Evolutionary conservation across 345 rosid genomes (phyloP), one percentile per base, ranked within the genome.

Genomic region (Eucalyptus sp.): DNA sequence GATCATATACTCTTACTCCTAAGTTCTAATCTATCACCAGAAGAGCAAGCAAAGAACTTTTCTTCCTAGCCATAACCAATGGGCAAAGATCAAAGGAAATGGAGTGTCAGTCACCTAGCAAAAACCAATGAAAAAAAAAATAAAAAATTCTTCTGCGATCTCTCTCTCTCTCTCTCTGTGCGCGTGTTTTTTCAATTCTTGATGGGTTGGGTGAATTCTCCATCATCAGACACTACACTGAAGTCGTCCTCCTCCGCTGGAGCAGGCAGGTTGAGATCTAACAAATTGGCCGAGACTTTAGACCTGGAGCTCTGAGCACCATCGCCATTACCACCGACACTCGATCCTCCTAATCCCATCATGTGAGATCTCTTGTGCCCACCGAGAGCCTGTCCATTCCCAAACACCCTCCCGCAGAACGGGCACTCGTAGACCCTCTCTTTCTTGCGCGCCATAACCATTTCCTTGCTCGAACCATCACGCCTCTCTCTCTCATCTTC

Each of bases 221-320:
- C 93, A 54, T 94, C 93, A 48, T 76, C 84, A 41, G 94, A 94
- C 13, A 94, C 90, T 29, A 93, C 95, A 62, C 95, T 94, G 48
- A 86, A 91, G 86, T 93, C 94, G 25, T 97, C 99, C 33, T 92
- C 93, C 17, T 97, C 99, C 89, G 92, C 83, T 12, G 97, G 98
- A 71, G 99, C 98, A 13, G 99, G 99, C 91, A 97, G 94, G 92
- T 97, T 97, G 90, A 97, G 99, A 95, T 97, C 99, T 94, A 97
- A 94, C 88, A 92, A 83, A 87, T 91, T 92, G 24, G 89, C 90
- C 14, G 92, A 83, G 60, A 86, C 88, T 88, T 92, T 92, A 18
- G 89, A 46, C 46, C 11, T 22, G 15, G 88, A 27, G 66, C 88
- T 60, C 81, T 76, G 83, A 44, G 88, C 50, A 50, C 52, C 58